Evolutionary conservation across 1,139 yeast species (phyloP).

Genomic region (Sugiyamaella novakii): DNA sequence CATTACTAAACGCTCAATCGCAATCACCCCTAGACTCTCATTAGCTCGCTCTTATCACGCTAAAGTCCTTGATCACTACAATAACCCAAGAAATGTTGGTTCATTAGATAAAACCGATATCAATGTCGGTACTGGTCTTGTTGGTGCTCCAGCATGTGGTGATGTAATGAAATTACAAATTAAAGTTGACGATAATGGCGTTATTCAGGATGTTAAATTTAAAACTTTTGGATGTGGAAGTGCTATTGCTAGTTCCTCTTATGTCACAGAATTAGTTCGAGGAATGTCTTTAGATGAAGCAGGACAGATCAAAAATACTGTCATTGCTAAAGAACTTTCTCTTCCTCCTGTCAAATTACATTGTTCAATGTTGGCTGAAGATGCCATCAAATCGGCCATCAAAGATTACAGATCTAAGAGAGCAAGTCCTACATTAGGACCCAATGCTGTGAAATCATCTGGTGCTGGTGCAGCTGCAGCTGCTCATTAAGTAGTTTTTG

Average conservation of each 20-base stretch:
- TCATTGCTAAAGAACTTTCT: constrained; percentile 88
- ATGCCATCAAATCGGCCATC: constrained; percentile 95
- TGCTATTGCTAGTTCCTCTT: constrained; percentile 94
- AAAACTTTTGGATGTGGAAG: constrained; percentile 99
- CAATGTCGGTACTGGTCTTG: constrained; percentile 96
- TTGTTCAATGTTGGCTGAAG: constrained; percentile 98
- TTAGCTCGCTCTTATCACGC: constrained; percentile 37
- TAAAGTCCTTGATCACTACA: constrained; percentile 79
- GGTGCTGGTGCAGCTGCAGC: constrained; percentile 18
- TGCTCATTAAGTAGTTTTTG: constrained; percentile 11
- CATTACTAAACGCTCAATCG: constrained; percentile 2
- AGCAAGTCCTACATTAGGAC: constrained; percentile 43
- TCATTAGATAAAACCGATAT: constrained; percentile 74
- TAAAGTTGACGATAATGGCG: constrained; percentile 87
- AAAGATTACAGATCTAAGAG: constrained; percentile 86
- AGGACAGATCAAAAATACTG: constrained; percentile 82
- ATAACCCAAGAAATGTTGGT: constrained; percentile 96
- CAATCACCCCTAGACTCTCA: constrained; percentile 6
- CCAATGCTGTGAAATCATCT: constrained; percentile 34
- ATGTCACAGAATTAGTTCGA: constrained; percentile 91
- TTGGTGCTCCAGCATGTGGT: constrained; percentile 98
- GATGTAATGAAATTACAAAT: constrained; percentile 98
- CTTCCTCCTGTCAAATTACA: constrained; percentile 97
- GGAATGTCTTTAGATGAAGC: constrained; percentile 97
- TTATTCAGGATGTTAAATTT: constrained; percentile 92